Conservation (phyloP, 371 early-diverging fungal genomes). For the Circinella minor region DNA sequence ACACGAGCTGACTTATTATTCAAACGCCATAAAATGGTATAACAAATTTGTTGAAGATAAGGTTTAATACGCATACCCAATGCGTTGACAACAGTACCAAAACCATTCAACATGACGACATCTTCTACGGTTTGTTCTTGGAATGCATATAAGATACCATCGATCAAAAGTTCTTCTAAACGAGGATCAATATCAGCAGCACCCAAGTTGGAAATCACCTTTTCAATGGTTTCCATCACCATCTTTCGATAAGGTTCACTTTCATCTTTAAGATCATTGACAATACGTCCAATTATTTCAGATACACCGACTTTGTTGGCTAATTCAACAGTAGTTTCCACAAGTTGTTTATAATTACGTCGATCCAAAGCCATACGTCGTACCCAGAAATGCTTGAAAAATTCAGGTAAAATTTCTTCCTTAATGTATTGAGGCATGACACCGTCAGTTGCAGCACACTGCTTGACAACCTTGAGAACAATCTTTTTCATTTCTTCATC, state of each 20-base stretch:
- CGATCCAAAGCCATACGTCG: conserved; percentile 96
- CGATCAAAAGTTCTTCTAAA: conserved; percentile 91
- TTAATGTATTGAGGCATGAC: conserved; percentile 86
- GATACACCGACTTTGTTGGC: conserved; percentile 93
- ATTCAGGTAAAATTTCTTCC: conserved; percentile 91
- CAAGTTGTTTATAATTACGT: conserved; percentile 89
- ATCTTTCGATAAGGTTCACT: conserved; percentile 94
- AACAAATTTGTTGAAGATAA: conserved; percentile 91
- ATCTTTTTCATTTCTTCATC: conserved; percentile 99
- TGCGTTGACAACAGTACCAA: conserved; percentile 93
- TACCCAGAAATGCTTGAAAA: conserved; percentile 97
- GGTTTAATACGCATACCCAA: conserved; percentile 90
- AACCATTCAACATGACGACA: conserved; percentile 91
- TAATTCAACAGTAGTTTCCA: conserved; percentile 95
- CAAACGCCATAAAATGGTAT: conserved; percentile 94
- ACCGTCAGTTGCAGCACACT: conserved; percentile 94
- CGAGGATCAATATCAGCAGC: conserved; percentile 91
- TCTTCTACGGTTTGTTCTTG: conserved; percentile 96
- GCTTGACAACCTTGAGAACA: conserved; percentile 95
- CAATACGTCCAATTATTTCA: conserved; percentile 85
- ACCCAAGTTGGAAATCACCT: conserved; percentile 80
- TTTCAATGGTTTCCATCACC: conserved; percentile 96
- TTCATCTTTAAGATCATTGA: conserved; percentile 94
- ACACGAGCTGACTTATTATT: conserved; percentile 96
- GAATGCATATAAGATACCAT: conserved; percentile 96